Evolutionary conservation across 495 filamentous ascomycete species (phyloP).

Genomic region (Aspergillus conjunctus): DNA sequence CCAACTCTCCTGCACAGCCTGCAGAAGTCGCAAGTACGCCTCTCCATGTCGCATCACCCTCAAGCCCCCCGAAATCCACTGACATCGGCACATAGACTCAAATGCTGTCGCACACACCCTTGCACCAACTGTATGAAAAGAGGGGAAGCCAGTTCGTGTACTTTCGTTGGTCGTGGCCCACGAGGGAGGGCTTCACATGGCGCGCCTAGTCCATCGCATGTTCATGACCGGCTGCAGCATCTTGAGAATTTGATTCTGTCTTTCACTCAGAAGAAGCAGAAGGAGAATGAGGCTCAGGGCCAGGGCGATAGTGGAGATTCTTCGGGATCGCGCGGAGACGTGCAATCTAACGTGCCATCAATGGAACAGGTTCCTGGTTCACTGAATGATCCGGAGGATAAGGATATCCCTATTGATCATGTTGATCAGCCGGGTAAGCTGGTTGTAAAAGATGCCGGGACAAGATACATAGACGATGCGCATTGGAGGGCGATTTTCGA

Average conservation of each 20-base stretch:
- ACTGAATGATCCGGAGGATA: background rate
- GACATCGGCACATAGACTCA: constrained; percentile 40
- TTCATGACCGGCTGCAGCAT: constrained; percentile 54
- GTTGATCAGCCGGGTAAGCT: constrained; percentile 67
- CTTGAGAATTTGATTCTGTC: constrained; percentile 55
- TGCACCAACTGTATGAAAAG: constrained; percentile 54
- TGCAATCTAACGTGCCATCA: background rate
- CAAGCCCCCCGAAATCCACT: background rate
- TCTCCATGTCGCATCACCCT: background rate
- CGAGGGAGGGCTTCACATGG: constrained; percentile 36
- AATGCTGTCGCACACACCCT: constrained; percentile 54
- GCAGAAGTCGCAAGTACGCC: constrained; percentile 53
- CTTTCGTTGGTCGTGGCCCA: constrained; percentile 44
- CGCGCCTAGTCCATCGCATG: constrained; percentile 38
- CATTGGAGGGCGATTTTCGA: constrained; percentile 56
- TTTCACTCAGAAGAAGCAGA: constrained; percentile 41
- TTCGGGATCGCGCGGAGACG: background rate
- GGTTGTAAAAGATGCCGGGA: constrained; percentile 57
- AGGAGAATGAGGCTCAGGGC: constrained; percentile 16
- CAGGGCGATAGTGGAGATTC: background rate
- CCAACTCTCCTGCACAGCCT: constrained; percentile 56
- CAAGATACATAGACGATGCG: constrained; percentile 51
- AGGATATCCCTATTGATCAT: constrained; percentile 35
- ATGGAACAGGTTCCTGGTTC: background rate
- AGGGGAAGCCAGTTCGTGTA: constrained; percentile 45